Evolutionary conservation across 139 green algal genomes (phyloP).

Genomic region (Chlorella vulgaris): DNA sequence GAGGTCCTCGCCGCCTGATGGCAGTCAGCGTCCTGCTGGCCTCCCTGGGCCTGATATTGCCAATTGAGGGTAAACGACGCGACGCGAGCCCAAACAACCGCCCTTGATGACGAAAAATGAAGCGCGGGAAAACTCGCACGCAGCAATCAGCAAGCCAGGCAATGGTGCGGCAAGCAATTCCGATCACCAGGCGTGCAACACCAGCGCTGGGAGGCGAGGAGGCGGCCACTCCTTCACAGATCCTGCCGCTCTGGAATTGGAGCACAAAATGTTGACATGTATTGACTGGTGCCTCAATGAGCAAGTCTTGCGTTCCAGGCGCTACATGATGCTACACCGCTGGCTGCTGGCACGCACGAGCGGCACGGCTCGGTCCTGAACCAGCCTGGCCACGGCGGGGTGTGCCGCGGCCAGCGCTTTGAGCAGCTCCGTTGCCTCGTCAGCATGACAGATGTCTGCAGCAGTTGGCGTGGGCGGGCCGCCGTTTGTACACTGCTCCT

Average conservation of each 20-base stretch:
- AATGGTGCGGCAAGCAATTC: background rate
- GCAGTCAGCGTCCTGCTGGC: background rate
- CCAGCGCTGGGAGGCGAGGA: too few relatives aligned
- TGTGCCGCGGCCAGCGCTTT: background rate
- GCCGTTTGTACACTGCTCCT: background rate
- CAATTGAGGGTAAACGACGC: too few relatives aligned
- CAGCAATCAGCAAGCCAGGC: background rate
- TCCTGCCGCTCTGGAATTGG: too few relatives aligned
- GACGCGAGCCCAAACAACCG: too few relatives aligned
- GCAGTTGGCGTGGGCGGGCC: background rate
- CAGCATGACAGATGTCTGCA: slow-evolving; percentile 24
- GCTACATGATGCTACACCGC: slow-evolving; percentile 1
- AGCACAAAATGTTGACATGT: too few relatives aligned
- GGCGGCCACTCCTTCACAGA: too few relatives aligned
- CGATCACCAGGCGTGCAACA: background rate
- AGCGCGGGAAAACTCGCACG: background rate
- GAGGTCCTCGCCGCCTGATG: background rate
- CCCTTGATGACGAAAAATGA: background rate
- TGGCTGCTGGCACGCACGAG: background rate
- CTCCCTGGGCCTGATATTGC: too few relatives aligned
- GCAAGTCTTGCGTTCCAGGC: background rate
- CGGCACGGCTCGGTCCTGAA: slow-evolving; percentile 10
- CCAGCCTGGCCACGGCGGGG: background rate
- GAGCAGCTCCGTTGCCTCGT: slow-evolving; percentile 28
- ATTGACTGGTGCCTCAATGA: too few relatives aligned